Percentiles rank a stretch among this genome's conserved stretches.
These are phyloP conservation scores for Saturnispora quitensis DNA, from an alignment of 805 yeast species.

Conservation along the genomic window DNA sequence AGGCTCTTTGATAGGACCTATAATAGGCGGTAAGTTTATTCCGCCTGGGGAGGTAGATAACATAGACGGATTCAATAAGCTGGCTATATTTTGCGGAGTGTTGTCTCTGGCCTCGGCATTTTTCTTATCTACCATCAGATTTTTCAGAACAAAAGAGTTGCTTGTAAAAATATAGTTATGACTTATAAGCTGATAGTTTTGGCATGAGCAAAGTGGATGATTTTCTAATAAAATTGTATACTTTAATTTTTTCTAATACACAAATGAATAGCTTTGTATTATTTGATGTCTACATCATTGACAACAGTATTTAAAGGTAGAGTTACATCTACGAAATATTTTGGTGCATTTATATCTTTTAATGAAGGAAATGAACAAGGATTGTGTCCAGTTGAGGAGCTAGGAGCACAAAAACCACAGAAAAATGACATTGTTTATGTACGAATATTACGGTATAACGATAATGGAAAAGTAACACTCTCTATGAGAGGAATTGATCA, in stretches of 20 bases:
- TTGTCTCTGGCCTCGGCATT: conserved; percentile 16
- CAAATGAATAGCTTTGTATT: neutral
- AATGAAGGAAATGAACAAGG: conserved; percentile 38
- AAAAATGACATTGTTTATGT: conserved; percentile 58
- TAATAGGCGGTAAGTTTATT: conserved; percentile 28
- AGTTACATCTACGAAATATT: conserved; percentile 50
- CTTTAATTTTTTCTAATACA: neutral
- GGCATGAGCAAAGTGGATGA: neutral
- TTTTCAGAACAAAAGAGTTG: conserved; percentile 1
- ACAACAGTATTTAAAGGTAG: conserved; percentile 44
- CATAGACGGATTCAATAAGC: conserved; percentile 22
- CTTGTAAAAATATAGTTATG: neutral
- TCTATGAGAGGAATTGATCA: conserved; percentile 72
- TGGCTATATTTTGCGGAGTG: conserved; percentile 27
- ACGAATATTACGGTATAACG: conserved; percentile 37
- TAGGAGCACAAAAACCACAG: conserved; percentile 36
- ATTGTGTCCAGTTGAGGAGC: conserved; percentile 68
- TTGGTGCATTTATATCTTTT: conserved; percentile 72
- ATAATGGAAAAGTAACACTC: conserved; percentile 44
- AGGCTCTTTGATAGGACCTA: conserved; percentile 28
- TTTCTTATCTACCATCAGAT: conserved; percentile 9
- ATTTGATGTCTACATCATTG: conserved; percentile 3
- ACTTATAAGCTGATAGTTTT: neutral
- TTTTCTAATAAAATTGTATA: neutral
- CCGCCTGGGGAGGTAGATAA: conserved; percentile 18